Base-by-base conservation (phyloP, 208 protist genomes). In the Naegleria lovaniensis region DNA sequence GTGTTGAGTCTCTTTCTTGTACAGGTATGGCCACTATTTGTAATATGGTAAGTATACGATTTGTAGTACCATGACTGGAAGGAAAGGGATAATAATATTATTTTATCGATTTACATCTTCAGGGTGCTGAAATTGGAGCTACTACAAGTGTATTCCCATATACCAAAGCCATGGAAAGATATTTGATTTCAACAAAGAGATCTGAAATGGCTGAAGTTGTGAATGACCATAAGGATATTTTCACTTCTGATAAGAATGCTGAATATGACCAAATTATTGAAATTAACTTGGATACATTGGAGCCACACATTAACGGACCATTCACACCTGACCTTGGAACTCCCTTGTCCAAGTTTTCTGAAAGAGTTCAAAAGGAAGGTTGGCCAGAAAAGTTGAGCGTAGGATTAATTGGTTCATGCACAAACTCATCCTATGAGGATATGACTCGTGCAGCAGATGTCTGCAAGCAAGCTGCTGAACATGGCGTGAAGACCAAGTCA, bases 11-110 rank as follows among this genome's bases (percentile, higher is more conserved):
- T 16, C 83, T 97, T 13, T 96, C 94, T 36, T 95, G 93, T 91
- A 97, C 96, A 59, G 96, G 95, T 91, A 95, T 95, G 94, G 96
- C 92, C 33, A 97, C 96, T 75, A 97, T 97, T 92, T 97, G 95
- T 92, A 97, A 97, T 92, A 97, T 97, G 87, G 43, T 48, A 48
- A 48, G 43, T 48, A 48, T 19, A 22, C 9, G n/a, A n/a, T 48
- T 48, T 48, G 43, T 48, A 9, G 43, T n/a, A n/a, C n/a, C n/a
- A n/a, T n/a, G n/a, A n/a, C n/a, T n/a, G n/a, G n/a, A n/a, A n/a
- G n/a, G n/a, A n/a, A n/a, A n/a, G n/a, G n/a, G n/a, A n/a, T n/a
- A n/a, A n/a, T n/a, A 67, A 67, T 25, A 67, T 67, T 67, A 25
- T 19, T 67, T 67, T 19, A 67, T 25, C 19, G 9, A 67, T 67